Evolutionary conservation across 345 rosid genomes (phyloP), one percentile per base, ranked within the genome.

Genomic region (Arabidopsis suecica): DNA sequence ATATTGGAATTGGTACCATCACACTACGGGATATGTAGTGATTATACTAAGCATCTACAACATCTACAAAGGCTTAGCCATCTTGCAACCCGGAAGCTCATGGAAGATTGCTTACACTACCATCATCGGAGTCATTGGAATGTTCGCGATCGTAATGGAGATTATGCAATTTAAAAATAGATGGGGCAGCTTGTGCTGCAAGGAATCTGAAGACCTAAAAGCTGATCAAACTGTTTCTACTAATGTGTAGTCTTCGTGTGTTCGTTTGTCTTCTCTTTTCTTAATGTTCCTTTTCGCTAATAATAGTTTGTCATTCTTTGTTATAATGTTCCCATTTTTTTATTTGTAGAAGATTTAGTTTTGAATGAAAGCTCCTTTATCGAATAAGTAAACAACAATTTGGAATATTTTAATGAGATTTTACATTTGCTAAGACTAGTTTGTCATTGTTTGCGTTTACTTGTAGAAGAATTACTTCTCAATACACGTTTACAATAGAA

Each of bases 141-240:
- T 41, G 14, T 41, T 41, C 12, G 45, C 5, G 14, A 11, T 11
- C 5, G 28, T 47, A 16, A 65, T 32, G 56, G 58, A 48, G 45
- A 6, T 41, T 11, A 0, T 41, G 6, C 14, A 65, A 30, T 65
- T 65, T 11, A 20, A 65, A 2, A 49, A 33, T 44, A 65, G 58
- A 34, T 65, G 58, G 45, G 58, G 58, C 48, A 44, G 20, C 42
- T 65, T 65, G 70, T 49, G 13, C 45, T 11, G 25, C 44, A 34
- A 65, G 70, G n/a, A 32, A 49, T 4, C 33, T 33, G 0, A 33
- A 33, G 44, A 65, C 58, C 42, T 32, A 6, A 30, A 65, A 34
- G 40, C 40, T 9, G 10, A 37, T 37, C 40, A 34, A 6, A 34
- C 37, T 34, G 37, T 2, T 34, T 34, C 37, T 6, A 34, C 2